Evolutionary conservation across 257 asterid species (phyloP), one percentile per base, ranked within the genome.

Genomic region (Ligustrum vulgare): DNA sequence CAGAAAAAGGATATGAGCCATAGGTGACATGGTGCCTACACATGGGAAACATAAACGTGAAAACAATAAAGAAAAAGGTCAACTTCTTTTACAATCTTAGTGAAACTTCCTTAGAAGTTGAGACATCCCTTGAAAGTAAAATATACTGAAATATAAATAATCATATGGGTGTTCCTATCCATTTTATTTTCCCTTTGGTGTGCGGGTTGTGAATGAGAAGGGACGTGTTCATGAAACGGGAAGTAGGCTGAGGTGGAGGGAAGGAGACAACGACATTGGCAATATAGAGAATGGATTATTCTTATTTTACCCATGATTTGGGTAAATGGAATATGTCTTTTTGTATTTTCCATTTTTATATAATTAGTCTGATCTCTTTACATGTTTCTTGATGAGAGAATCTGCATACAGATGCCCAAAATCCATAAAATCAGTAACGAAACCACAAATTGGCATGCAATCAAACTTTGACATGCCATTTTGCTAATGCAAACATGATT

Each of bases 311-410:
- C 0, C 28, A 4, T 56, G 32, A 22, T 56, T 51, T 51, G 23
- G 60, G 31, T 22, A 56, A 20, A 60, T 60, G 8, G 66, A 60
- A 60, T 16, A 60, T 22, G 1, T 23, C 7, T 10, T 7, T 20
- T 22, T 20, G 34, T 8, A 60, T 23, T 23, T 60, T 60, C 66
- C 16, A 23, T 60, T 23, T 60, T 60, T 11, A 70, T 45, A 16
- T n/a, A 22, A 56, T 66, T 71, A 65, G 37, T 4, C 22, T 13
- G 16, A 18, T 76, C 32, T 77, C 43, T 56, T 23, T n/a, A 69
- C 72, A 13, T 65, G 10, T 63, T 69, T 77, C 63, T 10, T 23
- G 43, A 64, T 67, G 82, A 49, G 20, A 45, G 49, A 67, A 56
- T 80, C 71, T 32, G 54, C 54, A 51, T 49, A 69, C 16, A 39